Percentiles rank a stretch among this genome's conserved stretches.
Evolutionary conservation across 345 rosid species (phyloP).

Genomic region (Eucalyptus coolabah): DNA sequence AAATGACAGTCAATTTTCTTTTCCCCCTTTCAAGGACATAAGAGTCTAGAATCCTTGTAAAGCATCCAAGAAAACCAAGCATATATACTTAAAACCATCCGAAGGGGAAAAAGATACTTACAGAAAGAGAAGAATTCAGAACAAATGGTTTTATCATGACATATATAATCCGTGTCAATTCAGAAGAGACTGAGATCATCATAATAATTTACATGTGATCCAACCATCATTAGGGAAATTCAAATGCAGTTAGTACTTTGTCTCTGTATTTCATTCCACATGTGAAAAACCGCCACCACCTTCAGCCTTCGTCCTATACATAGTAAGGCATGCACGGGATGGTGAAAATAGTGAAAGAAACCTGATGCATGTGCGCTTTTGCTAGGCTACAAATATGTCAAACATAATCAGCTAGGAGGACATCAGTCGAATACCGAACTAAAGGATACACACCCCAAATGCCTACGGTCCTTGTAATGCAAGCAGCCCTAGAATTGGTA

Average conservation of each 20-base stretch:
- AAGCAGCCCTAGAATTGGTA: background rate
- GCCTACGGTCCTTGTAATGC: background rate
- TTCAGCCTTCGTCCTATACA: slow-evolving; percentile 60
- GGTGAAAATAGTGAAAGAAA: background rate
- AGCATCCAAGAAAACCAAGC: background rate
- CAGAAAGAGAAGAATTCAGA: background rate
- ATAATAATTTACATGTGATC: background rate
- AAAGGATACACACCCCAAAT: background rate
- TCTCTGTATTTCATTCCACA: slow-evolving; percentile 36
- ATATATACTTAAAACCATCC: background rate
- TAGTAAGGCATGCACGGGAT: background rate
- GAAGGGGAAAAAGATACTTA: background rate
- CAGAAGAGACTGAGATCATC: background rate
- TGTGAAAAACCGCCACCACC: slow-evolving; percentile 48
- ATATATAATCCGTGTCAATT: background rate
- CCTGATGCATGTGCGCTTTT: background rate
- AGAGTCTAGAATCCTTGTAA: background rate
- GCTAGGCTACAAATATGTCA: background rate
- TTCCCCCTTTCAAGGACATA: background rate
- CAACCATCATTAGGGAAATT: background rate
- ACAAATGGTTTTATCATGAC: background rate
- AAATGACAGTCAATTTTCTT: background rate
- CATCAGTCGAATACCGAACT: background rate
- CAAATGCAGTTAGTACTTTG: background rate
- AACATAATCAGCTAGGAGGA: background rate